phyloP scores from a whole-genome alignment of 2,329 filamentous ascomycete genomes.

The Cytospora piceae region DNA sequence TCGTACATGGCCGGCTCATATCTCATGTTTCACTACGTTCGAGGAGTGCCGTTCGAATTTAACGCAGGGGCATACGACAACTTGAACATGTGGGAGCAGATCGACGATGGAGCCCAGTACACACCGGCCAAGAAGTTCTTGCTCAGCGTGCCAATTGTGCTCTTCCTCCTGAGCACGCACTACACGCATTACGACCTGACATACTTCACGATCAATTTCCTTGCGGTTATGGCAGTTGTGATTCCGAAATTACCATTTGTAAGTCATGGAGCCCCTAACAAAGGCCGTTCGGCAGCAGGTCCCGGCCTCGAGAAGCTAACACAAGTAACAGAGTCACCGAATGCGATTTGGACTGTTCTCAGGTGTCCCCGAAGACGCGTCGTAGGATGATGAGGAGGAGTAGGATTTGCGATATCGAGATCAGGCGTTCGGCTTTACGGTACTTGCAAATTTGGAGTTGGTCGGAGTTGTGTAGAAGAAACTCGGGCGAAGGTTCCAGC shows the following conservation, averaged over 20 bases:
- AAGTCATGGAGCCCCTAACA: conserved; percentile 48
- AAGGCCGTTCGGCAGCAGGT: not conserved
- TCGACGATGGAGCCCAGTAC: conserved; percentile 98
- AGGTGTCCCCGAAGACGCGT: conserved; percentile 28
- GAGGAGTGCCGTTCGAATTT: conserved; percentile 97
- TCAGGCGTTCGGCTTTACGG: conserved; percentile 28
- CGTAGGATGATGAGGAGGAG: not conserved
- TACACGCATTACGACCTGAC: conserved; percentile 98
- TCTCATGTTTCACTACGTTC: conserved; percentile 99
- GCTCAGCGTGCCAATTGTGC: conserved; percentile 87
- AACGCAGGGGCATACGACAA: conserved; percentile 99
- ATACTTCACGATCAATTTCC: conserved; percentile 96
- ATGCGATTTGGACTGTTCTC: conserved; percentile 32
- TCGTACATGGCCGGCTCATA: conserved; percentile 99
- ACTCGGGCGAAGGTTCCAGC: conserved; percentile 6
- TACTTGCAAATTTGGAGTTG: conserved; percentile 28
- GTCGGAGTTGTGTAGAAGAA: conserved; percentile 23
- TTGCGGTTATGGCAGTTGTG: conserved; percentile 88
- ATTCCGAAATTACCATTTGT: conserved; percentile 97
- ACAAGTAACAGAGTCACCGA: conserved; percentile 28
- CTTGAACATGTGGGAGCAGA: conserved; percentile 99
- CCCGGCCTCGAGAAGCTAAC: conserved; percentile 30
- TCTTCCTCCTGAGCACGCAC: conserved; percentile 96
- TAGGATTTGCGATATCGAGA: conserved; percentile 22
- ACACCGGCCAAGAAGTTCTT: conserved; percentile 99